These are phyloP conservation scores for Pseudoscleropodium purum DNA, from an alignment of 225 moss, liverwort and hornwort genomes.

Conservation along the genomic window DNA sequence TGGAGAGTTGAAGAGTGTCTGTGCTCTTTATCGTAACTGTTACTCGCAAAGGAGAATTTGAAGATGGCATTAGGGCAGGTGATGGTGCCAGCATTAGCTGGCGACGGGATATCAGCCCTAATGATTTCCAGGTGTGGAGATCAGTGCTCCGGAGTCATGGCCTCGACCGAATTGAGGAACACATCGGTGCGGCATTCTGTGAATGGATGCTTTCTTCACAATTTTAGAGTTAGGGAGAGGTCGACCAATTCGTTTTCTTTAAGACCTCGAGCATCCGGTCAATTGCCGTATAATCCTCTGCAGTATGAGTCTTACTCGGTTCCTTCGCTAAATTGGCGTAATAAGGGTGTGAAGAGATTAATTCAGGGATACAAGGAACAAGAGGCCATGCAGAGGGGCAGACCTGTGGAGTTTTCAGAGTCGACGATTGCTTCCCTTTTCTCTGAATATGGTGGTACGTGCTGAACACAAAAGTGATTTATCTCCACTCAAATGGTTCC, in stretches of 20 bases:
- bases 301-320: constrained; percentile 38
- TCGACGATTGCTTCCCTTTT: constrained; percentile 33
- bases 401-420: constrained; percentile 40
- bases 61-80: constrained; percentile 26
- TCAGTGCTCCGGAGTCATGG: neutral
- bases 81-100: constrained; percentile 14
- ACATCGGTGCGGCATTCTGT: constrained; percentile 23
- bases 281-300: constrained; percentile 15
- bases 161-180: neutral
- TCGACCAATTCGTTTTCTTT: neutral
- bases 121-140: constrained; percentile 1
- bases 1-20: neutral
- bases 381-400: constrained; percentile 21
- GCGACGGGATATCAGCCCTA: constrained; percentile 9
- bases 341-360: constrained; percentile 24
- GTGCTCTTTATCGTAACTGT: neutral
- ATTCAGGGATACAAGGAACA: constrained; percentile 25
- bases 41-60: neutral
- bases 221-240: neutral
- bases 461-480: neutral
- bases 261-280: constrained; percentile 19
- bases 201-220: constrained; percentile 14
- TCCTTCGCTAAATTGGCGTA: constrained; percentile 35
- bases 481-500: neutral
- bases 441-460: constrained; percentile 35